Evolutionary conservation across 768 basidiomycete genomes (phyloP), one percentile per base, ranked within the genome.

Genomic region (Lanmaoa pseudosensibilis): DNA sequence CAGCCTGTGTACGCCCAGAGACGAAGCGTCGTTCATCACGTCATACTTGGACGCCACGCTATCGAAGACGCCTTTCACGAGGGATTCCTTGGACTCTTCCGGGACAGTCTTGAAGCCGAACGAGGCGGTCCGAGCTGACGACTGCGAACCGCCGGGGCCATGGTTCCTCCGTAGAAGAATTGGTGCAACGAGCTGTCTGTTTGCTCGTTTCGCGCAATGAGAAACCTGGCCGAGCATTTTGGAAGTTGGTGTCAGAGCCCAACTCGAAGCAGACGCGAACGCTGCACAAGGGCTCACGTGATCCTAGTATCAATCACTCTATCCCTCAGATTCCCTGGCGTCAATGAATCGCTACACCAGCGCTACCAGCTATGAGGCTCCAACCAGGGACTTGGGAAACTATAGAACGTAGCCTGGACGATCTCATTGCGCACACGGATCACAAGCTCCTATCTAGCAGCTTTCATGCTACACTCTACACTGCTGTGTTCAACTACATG

Each of bases 1-100:
- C 23, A 99, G 77, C 52, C 97, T 83, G 69, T 98, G 97, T 11
- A 98, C 87, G 36, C 97, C 97, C 58, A 98, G 75, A 4, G 97
- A 98, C 73, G 94, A 91, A n/a, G 94, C 92, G 69, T 98, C 97
- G 78, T 99, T 99, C 96, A 99, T 97, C 40, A 98, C 73, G 73
- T 98, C 97, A 75, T 99, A 99, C 44, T 83, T 88, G 36, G 92
- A 88, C 41, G 97, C 94, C 55, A 99, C 97, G 8, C 92, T 96
- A 67, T 92, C 86, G 75, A 99, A 99, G 50, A 99, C 95, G 60
- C 83, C 83, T 65, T 91, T 92, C 59, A 99, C 97, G 45, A 98
- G 80, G 2, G 81, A 75, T 75, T 98, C 96, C 70, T 99, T 99
- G 36, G 80, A 71, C 34, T 90, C 86, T 69, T 92, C 90, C 15